Evolutionary conservation across 176 grass and related monocot species (phyloP), one percentile per base, ranked within the genome.

Genomic region (Aegilops bicornis): DNA sequence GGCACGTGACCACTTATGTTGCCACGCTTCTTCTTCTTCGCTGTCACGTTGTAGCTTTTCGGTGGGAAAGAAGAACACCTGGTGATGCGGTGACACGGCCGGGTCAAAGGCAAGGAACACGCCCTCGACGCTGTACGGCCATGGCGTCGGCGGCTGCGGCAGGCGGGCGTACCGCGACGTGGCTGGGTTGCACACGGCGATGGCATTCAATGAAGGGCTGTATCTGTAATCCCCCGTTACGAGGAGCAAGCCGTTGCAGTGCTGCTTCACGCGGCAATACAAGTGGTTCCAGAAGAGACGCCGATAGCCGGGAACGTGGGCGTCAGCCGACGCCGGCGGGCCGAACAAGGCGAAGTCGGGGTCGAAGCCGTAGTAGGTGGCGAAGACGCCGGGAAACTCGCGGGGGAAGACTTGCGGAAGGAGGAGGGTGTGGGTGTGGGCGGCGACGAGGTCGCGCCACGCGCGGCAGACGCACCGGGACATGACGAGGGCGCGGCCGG

Each of bases 51-150:
- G 65, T 33, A 33, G 7, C 19, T 36, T 37, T n/a, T 69, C 17
- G 1, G 20, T 31, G 13, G 74, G 54, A n/a, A 78, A 56, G 10
- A 61, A 56, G 31, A 37, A 78, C 54, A 78, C 76, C 32, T 13
- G 17, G 54, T 61, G 11, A 4, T 78, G 67, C 4, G 17, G 17
- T 0, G 67, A 70, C 19, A 61, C 20, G 31, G 31, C 52, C 4
- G 75, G 75, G 52, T 78, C 76, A 11, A 78, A 78, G 31, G 76
- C 31, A 54, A 78, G 76, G 32, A 78, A 78, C 76, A 59, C 22
- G 20, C 76, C 76, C 31, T 78, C 54, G 31, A 14, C 2, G 32
- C 31, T 10, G 31, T 7, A 33, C 19, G 52, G 31, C 31, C 76
- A 78, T 6, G 31, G 31, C 30, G 52, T 23, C 1, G 76, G 22